phyloP scores from a whole-genome alignment of 345 rosid genomes.

The Heritiera littoralis region DNA sequence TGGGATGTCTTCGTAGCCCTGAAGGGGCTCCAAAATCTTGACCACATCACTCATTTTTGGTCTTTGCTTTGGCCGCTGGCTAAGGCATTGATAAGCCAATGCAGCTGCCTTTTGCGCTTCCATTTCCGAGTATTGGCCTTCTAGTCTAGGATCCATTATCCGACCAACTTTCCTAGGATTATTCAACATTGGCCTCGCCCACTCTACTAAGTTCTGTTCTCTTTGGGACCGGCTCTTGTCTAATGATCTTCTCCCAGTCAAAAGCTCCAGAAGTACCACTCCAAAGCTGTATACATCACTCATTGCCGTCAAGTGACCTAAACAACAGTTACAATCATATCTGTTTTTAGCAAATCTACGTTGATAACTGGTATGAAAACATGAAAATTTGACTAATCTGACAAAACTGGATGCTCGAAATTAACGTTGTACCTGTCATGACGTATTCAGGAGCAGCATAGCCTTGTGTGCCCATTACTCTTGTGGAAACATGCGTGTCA shows the following conservation, averaged over 20 bases:
- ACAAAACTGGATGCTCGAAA: background rate
- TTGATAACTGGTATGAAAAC: background rate
- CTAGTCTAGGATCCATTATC: slow-evolving; percentile 86
- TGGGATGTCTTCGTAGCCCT: slow-evolving; percentile 54
- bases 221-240: slow-evolving; percentile 59
- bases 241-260: slow-evolving; percentile 60
- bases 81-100: slow-evolving; percentile 77
- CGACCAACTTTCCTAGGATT: slow-evolving; percentile 64
- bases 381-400: background rate
- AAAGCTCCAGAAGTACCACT: slow-evolving; percentile 61
- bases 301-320: slow-evolving; percentile 72
- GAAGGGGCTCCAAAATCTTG: slow-evolving; percentile 58
- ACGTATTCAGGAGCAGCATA: slow-evolving; percentile 94
- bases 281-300: slow-evolving; percentile 79
- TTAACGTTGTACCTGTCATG: slow-evolving; percentile 62
- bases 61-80: slow-evolving; percentile 75
- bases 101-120: slow-evolving; percentile 81
- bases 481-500: slow-evolving; percentile 85
- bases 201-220: slow-evolving; percentile 63
- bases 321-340: background rate
- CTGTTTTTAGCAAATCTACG: background rate
- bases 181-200: slow-evolving; percentile 72
- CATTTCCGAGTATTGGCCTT: slow-evolving; percentile 80
- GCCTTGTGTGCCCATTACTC: slow-evolving; percentile 97
- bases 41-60: slow-evolving; percentile 70